These are phyloP conservation scores for Arctium minus DNA, from an alignment of 129 eudicot species.

Conservation along the genomic window DNA sequence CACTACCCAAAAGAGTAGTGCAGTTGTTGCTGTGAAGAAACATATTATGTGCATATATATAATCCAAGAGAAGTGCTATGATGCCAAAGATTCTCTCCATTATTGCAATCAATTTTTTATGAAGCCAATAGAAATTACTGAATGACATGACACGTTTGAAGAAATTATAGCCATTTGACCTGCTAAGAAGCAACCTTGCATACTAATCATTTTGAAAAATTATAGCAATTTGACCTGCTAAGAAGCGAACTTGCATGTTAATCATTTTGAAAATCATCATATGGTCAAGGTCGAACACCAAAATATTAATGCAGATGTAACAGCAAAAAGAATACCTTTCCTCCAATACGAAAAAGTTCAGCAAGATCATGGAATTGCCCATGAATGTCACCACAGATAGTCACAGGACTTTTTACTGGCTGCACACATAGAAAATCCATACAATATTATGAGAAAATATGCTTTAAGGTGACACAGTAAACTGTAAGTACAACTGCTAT, in stretches of 20 bases:
- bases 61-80: too few species aligned
- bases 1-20: too few species aligned
- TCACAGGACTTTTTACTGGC: conserved; percentile 91
- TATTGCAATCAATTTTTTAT: too few species aligned
- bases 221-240: background rate
- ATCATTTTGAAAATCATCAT: background rate
- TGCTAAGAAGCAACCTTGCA: background rate
- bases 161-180: background rate
- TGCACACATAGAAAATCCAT: conserved; percentile 30
- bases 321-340: conserved; percentile 48
- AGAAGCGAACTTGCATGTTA: background rate
- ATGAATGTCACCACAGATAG: conserved; percentile 88
- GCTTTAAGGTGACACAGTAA: background rate
- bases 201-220: background rate
- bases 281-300: background rate
- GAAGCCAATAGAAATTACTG: too few species aligned
- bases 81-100: too few species aligned
- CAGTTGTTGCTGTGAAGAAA: too few species aligned
- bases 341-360: conserved; percentile 88
- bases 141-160: too few species aligned
- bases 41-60: too few species aligned
- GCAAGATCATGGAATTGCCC: conserved; percentile 91
- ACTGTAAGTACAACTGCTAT: background rate
- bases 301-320: background rate
- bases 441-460: background rate